Base-by-base conservation (phyloP, 2,329 filamentous ascomycete genomes). In the Clonostachys byssicola region DNA sequence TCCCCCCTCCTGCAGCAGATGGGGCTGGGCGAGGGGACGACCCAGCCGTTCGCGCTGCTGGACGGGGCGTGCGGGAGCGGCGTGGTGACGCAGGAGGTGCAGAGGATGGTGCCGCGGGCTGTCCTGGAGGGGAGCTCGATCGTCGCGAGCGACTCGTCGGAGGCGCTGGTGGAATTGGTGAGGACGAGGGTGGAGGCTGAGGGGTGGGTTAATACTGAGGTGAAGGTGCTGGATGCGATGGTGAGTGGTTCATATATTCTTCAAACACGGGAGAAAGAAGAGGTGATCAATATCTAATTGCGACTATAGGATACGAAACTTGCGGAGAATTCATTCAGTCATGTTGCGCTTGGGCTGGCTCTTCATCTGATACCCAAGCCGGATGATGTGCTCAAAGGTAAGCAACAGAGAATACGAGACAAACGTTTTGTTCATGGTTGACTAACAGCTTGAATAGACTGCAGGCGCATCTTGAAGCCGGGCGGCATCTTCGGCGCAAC, bases 31-130 rank as follows among this genome's bases (percentile, higher is more conserved):
- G 45, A 0, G 38, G 47, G 20, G 23, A 49, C 5, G 45, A 20
- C 0, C 42, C 40, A 36, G 62, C 67, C 71, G 0, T 60, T 75
- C 43, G 43, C 44, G 4, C 52, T 81, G 20, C 56, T 83, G 12
- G 79, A 83, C 49, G 72, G 71, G 51, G 77, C 74, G 7, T 81
- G 78, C 47, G 78, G 78, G 0, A 66, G 68, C 5, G 79, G 77
- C 1, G 65, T 77, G 14, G 63, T 79, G 12, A 72, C 71, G 2
- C 67, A 71, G 9, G 58, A 71, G 23, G 54, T 80, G 13, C 69
- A 77, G 47, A 56, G 57, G 10, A 57, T 54, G 4, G 49, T 81
- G 13, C 52, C 65, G 12, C 58, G 56, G 8, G 54, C 68, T 2
- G 58, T 71, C 6, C 61, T 76, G 17, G 36, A 39, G 36, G 36